Evolutionary conservation across 2,329 filamentous ascomycete species (phyloP), one percentile per base, ranked within the genome.

Genomic region (Shiraia sp.): DNA sequence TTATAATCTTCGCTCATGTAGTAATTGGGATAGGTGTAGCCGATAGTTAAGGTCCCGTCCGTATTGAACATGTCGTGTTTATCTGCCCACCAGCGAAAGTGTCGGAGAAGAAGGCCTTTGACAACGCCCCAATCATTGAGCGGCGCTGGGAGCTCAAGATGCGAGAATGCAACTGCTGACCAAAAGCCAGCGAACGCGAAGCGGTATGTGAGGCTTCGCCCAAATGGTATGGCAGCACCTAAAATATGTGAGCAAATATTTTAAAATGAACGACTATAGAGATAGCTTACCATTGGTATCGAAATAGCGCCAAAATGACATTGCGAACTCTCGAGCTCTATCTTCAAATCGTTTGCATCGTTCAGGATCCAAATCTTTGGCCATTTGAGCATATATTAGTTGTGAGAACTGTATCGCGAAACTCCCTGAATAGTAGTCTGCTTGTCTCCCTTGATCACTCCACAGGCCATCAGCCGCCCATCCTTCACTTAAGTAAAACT

Each of bases 1-100:
- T 81, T 81, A 57, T 81, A 81, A 47, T 79, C 75, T 53, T 81
- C 79, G 25, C 68, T 66, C 70, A 81, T 72, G 50, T 75, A 80
- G 73, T 79, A 79, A 47, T 80, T 80, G 8, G 70, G 69, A 26
- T 71, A 74, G 1, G 65, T 53, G 36, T 69, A 75, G 9, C 70
- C 77, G 25, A 79, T 77, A 2, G 72, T 79, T 13, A 80, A 30
- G 0, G 75, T 78, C 0, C 77, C 76, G 40, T 80, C 77, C 0
- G 66, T 25, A 34, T 74, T 64, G 56, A 80, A 80, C 2, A 79
- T 73, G 32, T 75, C 66, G 4, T 54, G 49, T 1, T 59, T 52
- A 0, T 68, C 55, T 16, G 52, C 56, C 77, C 77, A 80, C 75
- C 75, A 79, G 6, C 73, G 67, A 3, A 79, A 57, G 45, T 80